Evolutionary conservation across 1,139 yeast genomes (phyloP).

Genomic region (Yarrowia galli): DNA sequence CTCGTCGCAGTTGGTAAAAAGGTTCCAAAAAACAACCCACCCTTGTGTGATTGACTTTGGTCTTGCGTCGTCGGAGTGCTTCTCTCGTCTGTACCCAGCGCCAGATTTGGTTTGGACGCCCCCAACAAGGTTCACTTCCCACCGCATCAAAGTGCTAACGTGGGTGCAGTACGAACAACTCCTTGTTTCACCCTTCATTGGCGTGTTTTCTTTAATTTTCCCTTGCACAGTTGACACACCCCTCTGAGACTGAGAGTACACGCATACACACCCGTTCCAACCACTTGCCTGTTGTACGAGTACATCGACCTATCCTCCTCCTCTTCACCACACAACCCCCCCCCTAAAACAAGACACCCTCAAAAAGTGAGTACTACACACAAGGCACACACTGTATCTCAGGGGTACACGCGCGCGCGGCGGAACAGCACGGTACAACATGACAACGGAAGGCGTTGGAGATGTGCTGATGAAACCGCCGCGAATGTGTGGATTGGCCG

Average conservation of each 20-base stretch:
- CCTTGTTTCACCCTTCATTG: constrained; percentile 36
- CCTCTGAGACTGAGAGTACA: neutral
- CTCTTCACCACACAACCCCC: too few species aligned
- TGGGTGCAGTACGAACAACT: constrained; percentile 4
- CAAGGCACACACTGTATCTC: too few species aligned
- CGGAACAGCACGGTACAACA: neutral
- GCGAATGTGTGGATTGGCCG: too few species aligned
- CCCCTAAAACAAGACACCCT: neutral
- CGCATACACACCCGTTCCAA: too few species aligned
- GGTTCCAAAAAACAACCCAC: too few species aligned
- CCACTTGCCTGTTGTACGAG: too few species aligned
- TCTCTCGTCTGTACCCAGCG: too few species aligned
- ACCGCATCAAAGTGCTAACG: constrained; percentile 24
- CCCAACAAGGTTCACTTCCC: constrained; percentile 10
- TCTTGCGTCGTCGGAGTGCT: neutral
- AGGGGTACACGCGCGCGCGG: neutral
- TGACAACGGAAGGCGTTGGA: neutral
- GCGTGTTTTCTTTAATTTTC: neutral
- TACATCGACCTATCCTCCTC: too few species aligned
- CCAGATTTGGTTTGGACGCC: neutral
- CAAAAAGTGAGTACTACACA: neutral
- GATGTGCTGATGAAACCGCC: too few species aligned
- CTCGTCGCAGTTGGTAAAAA: too few species aligned
- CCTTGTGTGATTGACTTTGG: neutral
- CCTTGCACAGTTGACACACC: neutral